Evolutionary conservation across 371 early-diverging fungal species (phyloP).

Genomic region (Mucor circinelloides): DNA sequence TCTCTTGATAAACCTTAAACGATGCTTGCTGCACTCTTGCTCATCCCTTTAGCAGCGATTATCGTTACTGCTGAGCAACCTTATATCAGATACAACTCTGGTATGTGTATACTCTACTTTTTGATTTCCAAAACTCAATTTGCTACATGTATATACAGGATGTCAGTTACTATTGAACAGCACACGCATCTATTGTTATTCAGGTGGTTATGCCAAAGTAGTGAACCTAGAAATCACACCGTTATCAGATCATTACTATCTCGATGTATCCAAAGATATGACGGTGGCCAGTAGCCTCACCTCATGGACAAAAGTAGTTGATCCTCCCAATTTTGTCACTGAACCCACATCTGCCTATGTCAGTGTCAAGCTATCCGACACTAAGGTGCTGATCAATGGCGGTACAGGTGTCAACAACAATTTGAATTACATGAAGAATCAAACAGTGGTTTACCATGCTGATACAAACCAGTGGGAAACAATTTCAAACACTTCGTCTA

Average conservation of each 20-base stretch:
- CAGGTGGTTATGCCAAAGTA: conserved; percentile 13
- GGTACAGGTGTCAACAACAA: conserved; percentile 11
- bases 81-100: conserved; percentile 3
- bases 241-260: conserved; percentile 7
- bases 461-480: conserved; percentile 15
- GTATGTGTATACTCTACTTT: not conserved
- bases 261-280: conserved; percentile 8
- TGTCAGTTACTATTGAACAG: conserved; percentile 15
- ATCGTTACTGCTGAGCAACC: conserved; percentile 2
- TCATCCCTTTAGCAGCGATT: not conserved
- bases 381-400: conserved; percentile 7
- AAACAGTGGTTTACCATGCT: conserved; percentile 5
- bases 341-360: conserved; percentile 6
- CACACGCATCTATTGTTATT: conserved; percentile 15
- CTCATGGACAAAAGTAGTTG: not conserved
- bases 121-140: not conserved
- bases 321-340: not conserved
- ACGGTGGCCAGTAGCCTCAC: not conserved
- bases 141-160: not conserved
- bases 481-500: conserved; percentile 1
- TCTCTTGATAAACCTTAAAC: too few relatives aligned
- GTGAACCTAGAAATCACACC: not conserved
- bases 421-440: conserved; percentile 6
- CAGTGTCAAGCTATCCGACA: conserved; percentile 15
- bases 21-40: not conserved